These are phyloP conservation scores for Alternaria panax DNA, from an alignment of 2,329 filamentous ascomycete genomes.

Conservation along the genomic window DNA sequence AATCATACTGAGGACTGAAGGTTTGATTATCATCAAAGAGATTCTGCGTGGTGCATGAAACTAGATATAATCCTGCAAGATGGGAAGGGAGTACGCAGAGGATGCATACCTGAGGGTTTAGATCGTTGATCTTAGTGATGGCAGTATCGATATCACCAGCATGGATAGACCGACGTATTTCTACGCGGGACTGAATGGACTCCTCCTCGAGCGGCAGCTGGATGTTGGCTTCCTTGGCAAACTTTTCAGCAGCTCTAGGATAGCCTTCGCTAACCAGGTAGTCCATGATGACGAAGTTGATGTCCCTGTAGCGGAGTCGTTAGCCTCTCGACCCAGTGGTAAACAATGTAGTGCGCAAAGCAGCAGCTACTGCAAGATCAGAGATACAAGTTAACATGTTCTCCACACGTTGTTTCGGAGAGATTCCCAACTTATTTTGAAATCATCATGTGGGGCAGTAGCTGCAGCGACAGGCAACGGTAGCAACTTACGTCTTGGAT, in stretches of 20 bases:
- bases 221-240: constrained; percentile 92
- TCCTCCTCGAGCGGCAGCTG: constrained; percentile 73
- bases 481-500: constrained; percentile 79
- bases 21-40: constrained; percentile 84
- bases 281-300: constrained; percentile 94
- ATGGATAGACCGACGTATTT: constrained; percentile 86
- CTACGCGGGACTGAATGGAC: constrained; percentile 78
- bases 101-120: constrained; percentile 83
- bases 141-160: constrained; percentile 84
- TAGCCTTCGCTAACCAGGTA: constrained; percentile 97
- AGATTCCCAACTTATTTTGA: constrained; percentile 99
- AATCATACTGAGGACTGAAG: constrained; percentile 89
- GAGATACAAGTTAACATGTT: constrained; percentile 81
- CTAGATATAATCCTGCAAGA: constrained; percentile 88
- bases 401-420: constrained; percentile 98
- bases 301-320: constrained; percentile 70
- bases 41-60: constrained; percentile 99
- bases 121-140: constrained; percentile 85
- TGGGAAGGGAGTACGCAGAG: constrained; percentile 3
- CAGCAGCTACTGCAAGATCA: constrained; percentile 57
- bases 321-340: constrained; percentile 25
- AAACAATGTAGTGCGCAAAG: constrained; percentile 12
- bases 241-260: constrained; percentile 88
- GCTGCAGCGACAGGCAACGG: constrained; percentile 8
- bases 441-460: constrained; percentile 73